A percentile compares a stretch with the other conserved stretches of the same genome.
These are phyloP conservation scores for Hygrophila difformis DNA, from an alignment of 257 asterid genomes.

Conservation along the genomic window DNA sequence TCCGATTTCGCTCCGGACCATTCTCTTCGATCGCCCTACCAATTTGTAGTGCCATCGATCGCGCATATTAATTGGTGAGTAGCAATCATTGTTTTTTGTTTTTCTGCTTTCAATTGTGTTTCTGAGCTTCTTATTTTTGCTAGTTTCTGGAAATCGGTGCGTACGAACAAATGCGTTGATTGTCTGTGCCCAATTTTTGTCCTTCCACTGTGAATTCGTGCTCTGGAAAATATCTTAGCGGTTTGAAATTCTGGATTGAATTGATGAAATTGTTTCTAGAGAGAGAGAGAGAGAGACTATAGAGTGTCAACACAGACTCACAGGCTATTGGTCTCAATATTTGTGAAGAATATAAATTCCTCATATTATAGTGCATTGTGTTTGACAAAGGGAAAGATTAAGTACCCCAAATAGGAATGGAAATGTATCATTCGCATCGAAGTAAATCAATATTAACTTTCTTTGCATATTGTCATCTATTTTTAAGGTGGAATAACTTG, in stretches of 20 bases:
- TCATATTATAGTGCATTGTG: no score
- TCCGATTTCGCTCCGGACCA: no score
- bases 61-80: constrained; percentile 7
- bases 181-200: neutral
- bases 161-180: constrained; percentile 3
- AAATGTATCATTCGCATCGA: no score
- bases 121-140: neutral
- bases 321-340: no score
- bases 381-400: no score
- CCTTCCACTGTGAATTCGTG: neutral
- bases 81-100: neutral
- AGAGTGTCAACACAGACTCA: no score
- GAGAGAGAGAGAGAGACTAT: no score
- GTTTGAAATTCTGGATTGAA: constrained; percentile 3
- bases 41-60: neutral
- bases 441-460: neutral
- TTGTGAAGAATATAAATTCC: neutral
- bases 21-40: neutral
- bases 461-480: neutral
- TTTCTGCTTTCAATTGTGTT: neutral
- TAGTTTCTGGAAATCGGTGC: neutral
- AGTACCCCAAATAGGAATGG: no score
- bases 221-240: neutral
- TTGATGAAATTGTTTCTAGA: neutral
- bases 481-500: constrained; percentile 12